Percentiles rank a stretch among this genome's conserved stretches.
phyloP scores from a whole-genome alignment of 495 filamentous ascomycete species.

The Penicillium crystallinum region DNA sequence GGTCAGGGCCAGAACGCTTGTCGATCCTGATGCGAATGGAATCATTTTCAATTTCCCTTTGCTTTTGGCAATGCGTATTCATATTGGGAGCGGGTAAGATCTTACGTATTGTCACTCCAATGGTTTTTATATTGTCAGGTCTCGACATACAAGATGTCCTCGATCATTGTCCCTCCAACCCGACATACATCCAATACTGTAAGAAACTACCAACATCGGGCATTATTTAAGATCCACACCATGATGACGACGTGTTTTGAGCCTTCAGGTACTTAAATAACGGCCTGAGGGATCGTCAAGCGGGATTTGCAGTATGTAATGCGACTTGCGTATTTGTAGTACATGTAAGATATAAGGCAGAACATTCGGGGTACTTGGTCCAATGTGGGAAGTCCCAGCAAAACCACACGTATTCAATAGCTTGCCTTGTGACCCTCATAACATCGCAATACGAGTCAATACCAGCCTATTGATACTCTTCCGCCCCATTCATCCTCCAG shows the following conservation, averaged over 20 bases:
- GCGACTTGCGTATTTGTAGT: neutral
- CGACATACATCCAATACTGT: neutral
- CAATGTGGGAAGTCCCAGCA: neutral
- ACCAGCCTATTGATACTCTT: slow-evolving; percentile 6
- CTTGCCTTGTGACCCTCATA: slow-evolving; percentile 1
- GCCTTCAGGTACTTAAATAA: neutral
- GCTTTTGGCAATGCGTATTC: neutral
- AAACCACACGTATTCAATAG: neutral
- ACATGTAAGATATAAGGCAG: neutral
- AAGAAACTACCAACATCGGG: neutral
- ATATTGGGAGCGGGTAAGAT: neutral
- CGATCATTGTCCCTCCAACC: neutral
- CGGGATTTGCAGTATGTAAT: neutral
- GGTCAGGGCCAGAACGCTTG: slow-evolving; percentile 17
- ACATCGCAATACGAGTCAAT: slow-evolving; percentile 1
- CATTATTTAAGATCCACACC: neutral
- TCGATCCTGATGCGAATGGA: slow-evolving; percentile 9
- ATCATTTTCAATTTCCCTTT: neutral
- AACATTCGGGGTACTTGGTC: neutral
- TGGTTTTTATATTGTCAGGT: too few relatives aligned
- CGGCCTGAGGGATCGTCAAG: slow-evolving; percentile 1
- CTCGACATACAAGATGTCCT: too few relatives aligned
- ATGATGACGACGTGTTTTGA: slow-evolving; percentile 3
- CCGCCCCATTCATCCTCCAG: neutral
- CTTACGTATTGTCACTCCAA: too few relatives aligned